Percentiles rank a stretch among this genome's conserved stretches.
phyloP scores from a whole-genome alignment of 2,329 filamentous ascomycete species.

The Trichoderma endophyticum region DNA sequence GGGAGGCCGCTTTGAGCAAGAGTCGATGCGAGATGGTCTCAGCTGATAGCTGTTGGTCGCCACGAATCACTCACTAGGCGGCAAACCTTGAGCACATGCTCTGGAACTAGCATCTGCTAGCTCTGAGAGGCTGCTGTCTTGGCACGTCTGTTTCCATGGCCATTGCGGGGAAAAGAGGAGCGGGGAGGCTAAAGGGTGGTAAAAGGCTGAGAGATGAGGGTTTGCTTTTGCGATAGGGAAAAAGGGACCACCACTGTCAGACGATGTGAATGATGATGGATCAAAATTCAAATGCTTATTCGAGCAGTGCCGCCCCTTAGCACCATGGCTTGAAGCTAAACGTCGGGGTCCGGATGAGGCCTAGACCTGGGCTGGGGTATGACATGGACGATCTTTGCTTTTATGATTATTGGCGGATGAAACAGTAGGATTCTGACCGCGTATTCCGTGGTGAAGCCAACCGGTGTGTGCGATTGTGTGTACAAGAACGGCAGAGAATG shows the following conservation, averaged over 20 bases:
- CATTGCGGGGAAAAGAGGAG: constrained; percentile 1
- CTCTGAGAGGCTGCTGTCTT: constrained; percentile 3
- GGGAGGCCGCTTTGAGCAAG: background rate
- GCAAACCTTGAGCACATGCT: constrained; percentile 7
- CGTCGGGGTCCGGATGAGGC: constrained; percentile 4
- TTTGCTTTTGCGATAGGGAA: background rate
- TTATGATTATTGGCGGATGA: background rate
- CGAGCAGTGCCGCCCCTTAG: background rate
- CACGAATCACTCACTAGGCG: background rate
- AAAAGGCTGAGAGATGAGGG: background rate
- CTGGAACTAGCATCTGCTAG: background rate
- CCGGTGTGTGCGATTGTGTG: background rate
- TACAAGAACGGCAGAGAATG: background rate
- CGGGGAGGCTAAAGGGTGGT: background rate
- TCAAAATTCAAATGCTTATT: background rate
- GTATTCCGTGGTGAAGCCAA: background rate
- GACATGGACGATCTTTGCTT: background rate
- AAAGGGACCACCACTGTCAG: background rate
- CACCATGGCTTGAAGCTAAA: constrained; percentile 2
- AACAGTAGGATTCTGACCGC: background rate
- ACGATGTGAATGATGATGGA: background rate
- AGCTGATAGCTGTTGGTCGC: background rate
- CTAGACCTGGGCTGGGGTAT: constrained; percentile 3
- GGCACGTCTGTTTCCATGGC: background rate
- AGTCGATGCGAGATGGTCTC: background rate